Base-by-base conservation (phyloP, 1,139 yeast genomes). In the Pichia sp. region DNA sequence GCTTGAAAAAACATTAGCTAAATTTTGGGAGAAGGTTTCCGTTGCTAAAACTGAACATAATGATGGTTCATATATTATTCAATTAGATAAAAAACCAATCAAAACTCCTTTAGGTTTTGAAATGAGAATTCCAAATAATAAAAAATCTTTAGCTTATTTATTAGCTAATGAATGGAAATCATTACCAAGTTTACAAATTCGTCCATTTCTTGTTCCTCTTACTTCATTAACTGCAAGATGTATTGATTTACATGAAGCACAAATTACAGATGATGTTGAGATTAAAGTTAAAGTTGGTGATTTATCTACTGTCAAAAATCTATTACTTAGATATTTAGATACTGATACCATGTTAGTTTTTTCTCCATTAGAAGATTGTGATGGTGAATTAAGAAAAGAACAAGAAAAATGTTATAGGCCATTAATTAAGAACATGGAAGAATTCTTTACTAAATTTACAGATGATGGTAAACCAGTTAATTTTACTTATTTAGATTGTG, bases 331-430 rank as follows among this genome's bases (percentile, higher is more conserved):
- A 44, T 91, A 88, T 58, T 68, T 93, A 42, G 98, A 91, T 58
- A 91, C 98, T 1, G 98, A 91, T 60, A 88, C 97, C 2, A 68
- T 95, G 51, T 70, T 91, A 38, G 87, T 89, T 9, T 84, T 88
- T 57, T 78, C 96, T 1, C 93, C 96, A n/a, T 52, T 54, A 14
- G 72, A 69, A 36, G 97, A 91, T 60, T 88, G 84, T 57, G 91
- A 84, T 50, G 98, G 97, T 8, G 69, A 68, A 32, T 69, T 91
- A 49, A 74, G 97, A 55, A 60, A 66, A 33, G 86, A 75, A 28
- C 98, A 91, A 62, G 80, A 86, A 50, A 76, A 78, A 50, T 66
- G 72, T 42, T 93, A 86, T 63, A 63, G 79, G 43, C 96, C 96
- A 0, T 67, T 89, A 34, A 82, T 86, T 31, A 59, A 64, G 35